Evolutionary conservation across 805 yeast species (phyloP).

Genomic region (Wickerhamomyces chaumierensis): DNA sequence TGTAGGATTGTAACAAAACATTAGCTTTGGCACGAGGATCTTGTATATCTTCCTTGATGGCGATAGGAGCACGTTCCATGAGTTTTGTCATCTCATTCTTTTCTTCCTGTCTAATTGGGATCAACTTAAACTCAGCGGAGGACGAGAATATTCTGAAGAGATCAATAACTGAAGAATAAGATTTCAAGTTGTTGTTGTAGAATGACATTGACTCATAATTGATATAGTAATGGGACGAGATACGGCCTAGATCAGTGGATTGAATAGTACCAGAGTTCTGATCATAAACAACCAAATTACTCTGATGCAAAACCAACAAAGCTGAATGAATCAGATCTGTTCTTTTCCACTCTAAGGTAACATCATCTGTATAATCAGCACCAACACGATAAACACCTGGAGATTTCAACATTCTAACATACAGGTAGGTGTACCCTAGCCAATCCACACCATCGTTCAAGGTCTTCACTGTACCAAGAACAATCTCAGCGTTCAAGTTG

Average conservation of each 20-base stretch:
- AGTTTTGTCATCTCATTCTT: conserved; percentile 58
- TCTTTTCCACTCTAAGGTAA: conserved; percentile 38
- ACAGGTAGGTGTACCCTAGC: conserved; percentile 72
- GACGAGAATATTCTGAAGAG: conserved; percentile 64
- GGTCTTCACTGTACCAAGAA: conserved; percentile 49
- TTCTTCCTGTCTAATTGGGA: conserved; percentile 85
- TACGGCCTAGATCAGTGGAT: conserved; percentile 64
- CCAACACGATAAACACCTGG: conserved; percentile 73
- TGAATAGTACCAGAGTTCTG: conserved; percentile 32
- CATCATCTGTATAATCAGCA: conserved; percentile 45
- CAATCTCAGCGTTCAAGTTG: conserved; percentile 78
- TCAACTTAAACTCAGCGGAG: conserved; percentile 76
- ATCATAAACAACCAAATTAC: conserved; percentile 53
- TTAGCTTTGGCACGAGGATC: conserved; percentile 74
- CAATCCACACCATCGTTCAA: conserved; percentile 66
- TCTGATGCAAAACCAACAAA: conserved; percentile 40
- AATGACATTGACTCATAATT: conserved; percentile 59
- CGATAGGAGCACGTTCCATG: conserved; percentile 71
- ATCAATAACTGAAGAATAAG: conserved; percentile 61
- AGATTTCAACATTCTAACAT: conserved; percentile 62
- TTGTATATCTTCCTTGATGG: conserved; percentile 59
- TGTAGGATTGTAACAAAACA: conserved; percentile 73
- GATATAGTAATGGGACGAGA: conserved; percentile 83
- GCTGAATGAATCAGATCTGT: conserved; percentile 72
- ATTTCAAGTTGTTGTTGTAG: conserved; percentile 52